Evolutionary conservation across 805 yeast species (phyloP).

Genomic region (Kazachstania bromeliacearum): DNA sequence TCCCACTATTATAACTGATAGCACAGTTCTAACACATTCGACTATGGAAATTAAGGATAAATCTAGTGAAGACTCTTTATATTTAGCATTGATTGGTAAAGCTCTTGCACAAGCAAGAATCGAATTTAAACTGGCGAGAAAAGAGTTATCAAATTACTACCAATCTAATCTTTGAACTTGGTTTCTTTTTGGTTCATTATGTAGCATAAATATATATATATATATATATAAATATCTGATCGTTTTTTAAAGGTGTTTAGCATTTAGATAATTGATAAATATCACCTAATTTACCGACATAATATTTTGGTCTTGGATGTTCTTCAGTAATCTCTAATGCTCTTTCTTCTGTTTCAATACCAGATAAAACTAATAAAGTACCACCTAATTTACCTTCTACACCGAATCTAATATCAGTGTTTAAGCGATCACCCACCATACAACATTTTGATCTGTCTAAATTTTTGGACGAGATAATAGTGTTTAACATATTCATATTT

Average conservation of each 20-base stretch:
- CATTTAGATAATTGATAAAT: constrained; percentile 41
- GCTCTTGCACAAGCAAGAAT: constrained; percentile 41
- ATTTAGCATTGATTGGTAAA: constrained; percentile 36
- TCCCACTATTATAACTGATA: constrained; percentile 8
- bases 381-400: constrained; percentile 70
- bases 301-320: constrained; percentile 50
- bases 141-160: constrained; percentile 40
- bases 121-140: constrained; percentile 38
- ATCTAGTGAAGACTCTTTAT: constrained; percentile 28
- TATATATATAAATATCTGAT: neutral
- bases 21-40: constrained; percentile 6
- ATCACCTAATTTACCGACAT: constrained; percentile 68
- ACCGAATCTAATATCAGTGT: constrained; percentile 93
- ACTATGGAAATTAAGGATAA: constrained; percentile 21
- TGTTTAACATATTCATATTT: constrained; percentile 77
- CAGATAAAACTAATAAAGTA: constrained; percentile 81
- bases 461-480: constrained; percentile 59
- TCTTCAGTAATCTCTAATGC: constrained; percentile 34
- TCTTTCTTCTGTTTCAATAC: constrained; percentile 71
- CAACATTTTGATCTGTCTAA: constrained; percentile 54
- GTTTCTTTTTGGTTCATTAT: too few species aligned
- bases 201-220: neutral
- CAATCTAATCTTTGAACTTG: constrained; percentile 20
- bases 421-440: constrained; percentile 93
- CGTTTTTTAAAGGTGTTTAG: neutral